Percentiles rank a stretch among this genome's conserved stretches.
These are phyloP conservation scores for Cymbopogon citratus DNA, from an alignment of 176 grass and related monocot genomes.

Conservation along the genomic window DNA sequence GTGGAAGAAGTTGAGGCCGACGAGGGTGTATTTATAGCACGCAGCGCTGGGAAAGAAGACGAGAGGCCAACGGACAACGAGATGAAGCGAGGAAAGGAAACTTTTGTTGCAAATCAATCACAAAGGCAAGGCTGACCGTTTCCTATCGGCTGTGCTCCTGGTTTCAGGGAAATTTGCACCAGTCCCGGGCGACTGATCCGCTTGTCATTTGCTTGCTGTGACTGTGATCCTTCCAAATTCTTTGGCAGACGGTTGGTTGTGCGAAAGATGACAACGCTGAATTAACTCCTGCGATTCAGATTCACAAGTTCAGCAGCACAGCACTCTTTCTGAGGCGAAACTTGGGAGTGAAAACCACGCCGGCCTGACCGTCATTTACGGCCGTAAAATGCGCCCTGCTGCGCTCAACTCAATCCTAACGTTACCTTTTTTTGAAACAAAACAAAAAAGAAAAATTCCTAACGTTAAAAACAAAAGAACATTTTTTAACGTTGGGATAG, in stretches of 20 bases:
- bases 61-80: neutral
- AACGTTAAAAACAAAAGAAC: neutral
- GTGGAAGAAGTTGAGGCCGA: neutral
- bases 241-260: too few relatives aligned
- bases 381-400: neutral
- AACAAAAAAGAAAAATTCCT: too few relatives aligned
- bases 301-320: too few relatives aligned
- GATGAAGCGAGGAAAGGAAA: neutral
- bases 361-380: neutral
- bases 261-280: too few relatives aligned
- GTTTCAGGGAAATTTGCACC: neutral
- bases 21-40: slow-evolving; percentile 24
- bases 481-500: neutral
- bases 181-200: neutral
- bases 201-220: neutral
- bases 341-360: neutral
- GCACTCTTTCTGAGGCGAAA: neutral
- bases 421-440: neutral
- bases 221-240: neutral
- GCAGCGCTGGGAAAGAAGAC: neutral
- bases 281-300: neutral
- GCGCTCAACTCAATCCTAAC: neutral
- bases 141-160: neutral
- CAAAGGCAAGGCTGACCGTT: neutral
- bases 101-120: too few relatives aligned